These are phyloP conservation scores for Trametes pubescens DNA, from an alignment of 1,284 basidiomycete species.

Conservation along the genomic window DNA sequence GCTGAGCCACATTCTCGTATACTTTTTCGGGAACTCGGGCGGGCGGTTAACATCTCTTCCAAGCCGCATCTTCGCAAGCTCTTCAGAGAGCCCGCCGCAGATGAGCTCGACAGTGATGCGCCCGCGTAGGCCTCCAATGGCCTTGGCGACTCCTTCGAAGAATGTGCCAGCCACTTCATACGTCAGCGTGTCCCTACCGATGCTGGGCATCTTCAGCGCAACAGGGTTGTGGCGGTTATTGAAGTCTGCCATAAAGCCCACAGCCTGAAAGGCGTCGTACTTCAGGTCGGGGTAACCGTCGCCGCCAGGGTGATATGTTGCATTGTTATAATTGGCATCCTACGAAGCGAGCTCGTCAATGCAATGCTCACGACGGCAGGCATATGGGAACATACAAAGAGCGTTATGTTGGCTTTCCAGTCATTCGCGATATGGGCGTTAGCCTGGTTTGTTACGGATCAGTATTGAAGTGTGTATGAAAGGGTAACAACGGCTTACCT, in stretches of 20 bases:
- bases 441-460: neutral
- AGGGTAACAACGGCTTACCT: neutral
- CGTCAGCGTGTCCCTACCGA: neutral
- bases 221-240: neutral
- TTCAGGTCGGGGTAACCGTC: constrained; percentile 8
- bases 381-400: constrained; percentile 9
- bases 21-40: constrained; percentile 25
- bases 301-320: neutral
- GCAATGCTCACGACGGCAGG: neutral
- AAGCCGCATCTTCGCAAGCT: constrained; percentile 29
- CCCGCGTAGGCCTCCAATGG: constrained; percentile 17
- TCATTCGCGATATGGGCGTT: constrained; percentile 10
- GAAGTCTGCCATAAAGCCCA: constrained; percentile 15
- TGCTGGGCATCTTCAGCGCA: constrained; percentile 2
- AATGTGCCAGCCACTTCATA: constrained; percentile 2
- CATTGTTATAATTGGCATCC: constrained; percentile 17
- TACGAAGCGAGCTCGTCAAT: neutral
- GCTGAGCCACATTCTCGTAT: constrained; percentile 33
- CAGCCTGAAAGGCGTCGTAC: constrained; percentile 7
- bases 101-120: constrained; percentile 36
- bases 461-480: neutral
- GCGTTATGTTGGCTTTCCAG: constrained; percentile 26
- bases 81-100: constrained; percentile 25
- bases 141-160: constrained; percentile 17
- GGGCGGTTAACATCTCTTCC: constrained; percentile 18